A percentile compares a stretch with the other conserved stretches of the same genome.
Conservation (phyloP, 2,329 filamentous ascomycete species). For the Aspergillus sp. region DNA sequence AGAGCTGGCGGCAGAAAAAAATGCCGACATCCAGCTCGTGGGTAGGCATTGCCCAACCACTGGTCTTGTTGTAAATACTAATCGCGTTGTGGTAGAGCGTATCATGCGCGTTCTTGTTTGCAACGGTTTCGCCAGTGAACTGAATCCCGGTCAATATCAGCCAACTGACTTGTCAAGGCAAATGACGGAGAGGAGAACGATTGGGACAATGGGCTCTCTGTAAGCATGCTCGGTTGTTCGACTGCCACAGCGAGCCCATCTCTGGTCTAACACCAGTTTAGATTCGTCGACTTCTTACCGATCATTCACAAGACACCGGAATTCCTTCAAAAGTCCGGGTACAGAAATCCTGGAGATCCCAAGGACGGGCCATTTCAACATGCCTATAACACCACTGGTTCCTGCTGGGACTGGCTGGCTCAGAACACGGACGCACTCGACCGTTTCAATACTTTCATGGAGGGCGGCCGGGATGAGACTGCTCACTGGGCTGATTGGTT, state of each 20-base stretch:
- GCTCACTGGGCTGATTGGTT: conserved; percentile 23
- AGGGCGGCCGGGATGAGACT: conserved; percentile 12
- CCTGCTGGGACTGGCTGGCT: conserved; percentile 16
- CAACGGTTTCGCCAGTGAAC: neutral
- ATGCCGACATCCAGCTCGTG: neutral
- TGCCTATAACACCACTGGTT: conserved; percentile 10
- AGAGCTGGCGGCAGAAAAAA: neutral
- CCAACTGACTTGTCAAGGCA: neutral
- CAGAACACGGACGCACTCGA: conserved; percentile 9
- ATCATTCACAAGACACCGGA: conserved; percentile 1
- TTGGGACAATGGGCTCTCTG: neutral
- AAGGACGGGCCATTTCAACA: conserved; percentile 19
- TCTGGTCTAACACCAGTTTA: neutral
- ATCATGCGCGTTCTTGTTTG: conserved; percentile 1
- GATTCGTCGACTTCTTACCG: neutral
- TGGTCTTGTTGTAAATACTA: neutral
- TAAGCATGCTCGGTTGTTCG: neutral
- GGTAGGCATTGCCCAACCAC: neutral
- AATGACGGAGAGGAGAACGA: neutral
- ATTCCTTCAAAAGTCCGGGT: conserved; percentile 2
- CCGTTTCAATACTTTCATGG: conserved; percentile 25
- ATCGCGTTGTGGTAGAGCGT: neutral
- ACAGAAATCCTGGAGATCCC: conserved; percentile 10
- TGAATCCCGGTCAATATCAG: neutral
- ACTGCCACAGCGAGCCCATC: neutral